phyloP scores from a whole-genome alignment of 129 eudicot species.

The Flaveria brownii region DNA sequence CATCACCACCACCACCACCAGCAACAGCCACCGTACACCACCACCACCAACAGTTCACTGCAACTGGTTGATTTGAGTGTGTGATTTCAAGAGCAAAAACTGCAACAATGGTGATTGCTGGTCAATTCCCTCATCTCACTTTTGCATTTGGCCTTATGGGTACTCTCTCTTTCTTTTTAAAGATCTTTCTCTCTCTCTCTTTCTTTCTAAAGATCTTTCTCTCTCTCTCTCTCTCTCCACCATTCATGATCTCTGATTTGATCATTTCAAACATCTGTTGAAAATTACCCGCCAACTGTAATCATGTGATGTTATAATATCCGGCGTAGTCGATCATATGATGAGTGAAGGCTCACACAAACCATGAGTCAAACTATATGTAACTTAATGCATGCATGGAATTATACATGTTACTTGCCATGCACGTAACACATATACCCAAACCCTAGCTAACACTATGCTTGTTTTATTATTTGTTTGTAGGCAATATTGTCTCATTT shows the following conservation, averaged over 20 bases:
- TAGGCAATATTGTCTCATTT: constrained; percentile 76
- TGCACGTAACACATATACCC: constrained; percentile 7
- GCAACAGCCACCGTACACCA: neutral
- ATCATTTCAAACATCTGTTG: neutral
- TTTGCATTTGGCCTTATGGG: constrained; percentile 83
- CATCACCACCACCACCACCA: constrained; percentile 16
- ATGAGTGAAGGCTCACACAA: too few species aligned
- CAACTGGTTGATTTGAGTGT: constrained; percentile 28
- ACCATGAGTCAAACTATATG: neutral
- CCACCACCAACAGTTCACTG: constrained; percentile 6
- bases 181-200: neutral
- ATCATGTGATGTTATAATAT: neutral
- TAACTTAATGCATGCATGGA: constrained; percentile 32
- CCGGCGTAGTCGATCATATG: neutral
- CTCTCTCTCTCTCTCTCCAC: neutral
- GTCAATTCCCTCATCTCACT: constrained; percentile 54
- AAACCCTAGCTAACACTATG: constrained; percentile 5
- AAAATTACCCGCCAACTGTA: neutral
- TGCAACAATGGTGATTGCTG: constrained; percentile 31
- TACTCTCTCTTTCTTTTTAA: constrained; percentile 32
- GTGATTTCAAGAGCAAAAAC: constrained; percentile 15
- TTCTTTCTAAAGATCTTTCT: constrained; percentile 9
- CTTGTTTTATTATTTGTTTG: neutral
- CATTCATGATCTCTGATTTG: neutral
- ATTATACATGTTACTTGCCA: constrained; percentile 9